Conservation (phyloP, 176 grass and related monocot species). For the Hordeum marinum region DNA sequence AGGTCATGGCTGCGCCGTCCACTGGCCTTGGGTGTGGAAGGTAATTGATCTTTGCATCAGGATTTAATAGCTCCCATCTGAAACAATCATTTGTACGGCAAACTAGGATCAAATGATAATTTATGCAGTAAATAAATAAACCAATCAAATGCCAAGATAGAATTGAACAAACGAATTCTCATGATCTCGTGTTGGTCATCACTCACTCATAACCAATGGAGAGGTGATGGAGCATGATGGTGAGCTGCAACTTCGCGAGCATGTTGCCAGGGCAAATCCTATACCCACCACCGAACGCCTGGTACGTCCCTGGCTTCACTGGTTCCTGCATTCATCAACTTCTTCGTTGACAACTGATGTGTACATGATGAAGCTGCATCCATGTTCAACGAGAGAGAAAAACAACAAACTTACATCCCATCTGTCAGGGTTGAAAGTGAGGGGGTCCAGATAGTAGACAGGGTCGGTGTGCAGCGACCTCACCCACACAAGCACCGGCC, state of each 20-base stretch:
- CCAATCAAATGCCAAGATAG: not conserved
- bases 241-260: conserved; percentile 21
- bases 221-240: conserved; percentile 25
- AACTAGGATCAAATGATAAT: not conserved
- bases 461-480: conserved; percentile 34
- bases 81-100: not conserved
- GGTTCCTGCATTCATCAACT: not conserved
- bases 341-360: not conserved
- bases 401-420: conserved; percentile 22
- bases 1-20: not conserved
- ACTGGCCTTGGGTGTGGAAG: conserved; percentile 1
- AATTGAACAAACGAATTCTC: not conserved
- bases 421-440: conserved; percentile 41
- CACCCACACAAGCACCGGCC: conserved; percentile 40
- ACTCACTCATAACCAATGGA: conserved; percentile 21
- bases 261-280: conserved; percentile 28
- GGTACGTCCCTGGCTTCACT: conserved; percentile 18
- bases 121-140: not conserved
- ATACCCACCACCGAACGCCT: not conserved
- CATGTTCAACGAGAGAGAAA: not conserved
- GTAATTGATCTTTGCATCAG: not conserved
- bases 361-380: not conserved
- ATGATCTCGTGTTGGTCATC: not conserved
- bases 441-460: conserved; percentile 23
- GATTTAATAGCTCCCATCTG: conserved; percentile 31